phyloP scores from a whole-genome alignment of 2,329 filamentous ascomycete species.

The Karstenula rhodostoma region DNA sequence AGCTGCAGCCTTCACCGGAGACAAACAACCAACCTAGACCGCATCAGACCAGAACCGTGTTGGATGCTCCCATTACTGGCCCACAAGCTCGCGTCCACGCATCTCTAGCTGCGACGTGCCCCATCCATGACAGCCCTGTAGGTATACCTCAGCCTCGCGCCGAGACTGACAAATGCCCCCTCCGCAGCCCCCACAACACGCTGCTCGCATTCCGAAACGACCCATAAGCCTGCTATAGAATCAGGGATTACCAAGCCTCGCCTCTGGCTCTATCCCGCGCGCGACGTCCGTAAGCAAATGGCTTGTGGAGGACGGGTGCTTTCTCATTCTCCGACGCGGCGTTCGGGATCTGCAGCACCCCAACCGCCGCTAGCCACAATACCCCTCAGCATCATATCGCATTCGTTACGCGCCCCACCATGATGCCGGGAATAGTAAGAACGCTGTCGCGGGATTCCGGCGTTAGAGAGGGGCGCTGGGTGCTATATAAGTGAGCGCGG shows the following conservation, averaged over 20 bases:
- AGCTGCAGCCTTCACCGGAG: not conserved
- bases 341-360: constrained; percentile 1
- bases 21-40: not conserved
- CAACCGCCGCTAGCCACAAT: constrained; percentile 9
- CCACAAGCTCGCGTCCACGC: not conserved
- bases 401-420: constrained; percentile 1
- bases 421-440: constrained; percentile 12
- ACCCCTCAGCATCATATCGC: not conserved
- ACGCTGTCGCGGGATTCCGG: constrained; percentile 1
- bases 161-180: not conserved
- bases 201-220: not conserved
- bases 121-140: not conserved
- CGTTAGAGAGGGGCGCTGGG: not conserved
- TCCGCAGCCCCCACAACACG: not conserved
- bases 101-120: not conserved
- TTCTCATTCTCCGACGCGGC: constrained; percentile 1
- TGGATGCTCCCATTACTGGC: not conserved
- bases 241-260: constrained; percentile 8
- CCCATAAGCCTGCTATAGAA: not conserved
- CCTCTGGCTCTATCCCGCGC: not conserved
- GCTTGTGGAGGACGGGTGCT: not conserved
- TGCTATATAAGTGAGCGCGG: constrained; percentile 4
- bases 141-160: not conserved
- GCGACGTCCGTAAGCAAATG: not conserved
- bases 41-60: not conserved